Evolutionary conservation across 257 asterid genomes (phyloP).

Genomic region (Jacaranda mimosifolia): DNA sequence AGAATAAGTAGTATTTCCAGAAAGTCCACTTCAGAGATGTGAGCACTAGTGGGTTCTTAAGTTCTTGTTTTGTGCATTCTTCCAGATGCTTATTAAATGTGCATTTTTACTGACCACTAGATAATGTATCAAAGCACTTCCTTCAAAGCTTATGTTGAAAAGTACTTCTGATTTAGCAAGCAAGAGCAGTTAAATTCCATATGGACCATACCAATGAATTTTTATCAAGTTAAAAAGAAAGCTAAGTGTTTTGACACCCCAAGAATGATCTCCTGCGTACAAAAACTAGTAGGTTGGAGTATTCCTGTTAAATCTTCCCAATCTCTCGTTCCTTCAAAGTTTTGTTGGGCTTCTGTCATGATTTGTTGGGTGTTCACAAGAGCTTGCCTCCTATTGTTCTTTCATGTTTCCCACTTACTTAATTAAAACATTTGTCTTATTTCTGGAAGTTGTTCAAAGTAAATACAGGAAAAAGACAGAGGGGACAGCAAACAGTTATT

Average conservation of each 20-base stretch:
- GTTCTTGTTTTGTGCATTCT: constrained; percentile 6
- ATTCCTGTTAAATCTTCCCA: background rate
- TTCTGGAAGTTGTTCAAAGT: constrained; percentile 9
- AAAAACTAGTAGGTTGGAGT: background rate
- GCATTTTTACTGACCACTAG: constrained; percentile 12
- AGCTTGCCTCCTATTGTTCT: constrained; percentile 1
- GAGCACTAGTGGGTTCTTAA: constrained; percentile 2
- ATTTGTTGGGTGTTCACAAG: constrained; percentile 7
- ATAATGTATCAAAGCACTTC: constrained; percentile 11
- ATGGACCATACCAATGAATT: background rate
- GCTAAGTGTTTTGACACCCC: background rate
- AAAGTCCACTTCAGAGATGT: constrained; percentile 13
- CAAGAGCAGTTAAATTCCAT: background rate
- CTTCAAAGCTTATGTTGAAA: constrained; percentile 12
- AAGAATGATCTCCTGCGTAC: constrained; percentile 1
- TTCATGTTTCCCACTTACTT: background rate
- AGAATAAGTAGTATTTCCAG: constrained; percentile 6
- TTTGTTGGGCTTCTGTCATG: background rate
- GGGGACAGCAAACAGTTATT: background rate
- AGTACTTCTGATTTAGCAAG: constrained; percentile 27
- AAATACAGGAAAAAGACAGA: background rate
- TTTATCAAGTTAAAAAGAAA: background rate
- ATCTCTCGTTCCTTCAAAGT: too few relatives aligned
- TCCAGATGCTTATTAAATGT: constrained; percentile 12
- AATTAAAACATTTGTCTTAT: background rate